Evolutionary conservation across 148 eudicot species (phyloP).

Genomic region (Silene conica): DNA sequence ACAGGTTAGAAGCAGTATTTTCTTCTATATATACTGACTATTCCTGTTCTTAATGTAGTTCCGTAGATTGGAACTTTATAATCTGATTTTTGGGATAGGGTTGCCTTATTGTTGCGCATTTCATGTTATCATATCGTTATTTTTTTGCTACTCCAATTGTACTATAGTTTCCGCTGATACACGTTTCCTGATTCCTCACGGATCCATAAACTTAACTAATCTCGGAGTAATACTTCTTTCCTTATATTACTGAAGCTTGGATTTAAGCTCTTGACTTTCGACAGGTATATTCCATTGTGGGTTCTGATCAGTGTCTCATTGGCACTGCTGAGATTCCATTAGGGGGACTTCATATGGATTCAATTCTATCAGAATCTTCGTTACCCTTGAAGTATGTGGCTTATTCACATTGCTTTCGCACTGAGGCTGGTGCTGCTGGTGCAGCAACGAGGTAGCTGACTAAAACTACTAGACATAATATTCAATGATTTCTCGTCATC

Average conservation of each 20-base stretch:
- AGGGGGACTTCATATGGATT: conserved; percentile 89
- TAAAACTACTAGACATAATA: not conserved
- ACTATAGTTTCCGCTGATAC: too few species aligned
- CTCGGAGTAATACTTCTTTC: not conserved
- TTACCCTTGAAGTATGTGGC: conserved; percentile 85
- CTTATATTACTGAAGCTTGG: conserved; percentile 3
- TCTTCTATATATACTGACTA: not conserved
- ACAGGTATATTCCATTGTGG: conserved; percentile 79
- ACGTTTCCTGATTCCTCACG: not conserved
- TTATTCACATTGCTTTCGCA: conserved; percentile 89
- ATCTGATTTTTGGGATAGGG: not conserved
- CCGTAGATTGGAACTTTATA: not conserved
- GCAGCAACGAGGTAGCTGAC: conserved; percentile 67
- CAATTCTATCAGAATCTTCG: conserved; percentile 64
- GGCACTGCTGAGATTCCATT: conserved; percentile 92
- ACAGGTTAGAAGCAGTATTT: conserved; percentile 45
- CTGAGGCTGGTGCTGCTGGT: conserved; percentile 99
- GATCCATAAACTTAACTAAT: not conserved
- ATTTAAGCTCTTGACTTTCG: conserved; percentile 2
- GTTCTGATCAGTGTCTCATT: conserved; percentile 84
- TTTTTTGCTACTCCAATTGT: not conserved
- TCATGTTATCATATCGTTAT: not conserved
- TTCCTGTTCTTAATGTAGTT: not conserved
- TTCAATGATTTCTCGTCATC: not conserved
- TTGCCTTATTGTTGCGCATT: not conserved